phyloP scores from a whole-genome alignment of 768 basidiomycete species.

The Cytidiella melzeri region DNA sequence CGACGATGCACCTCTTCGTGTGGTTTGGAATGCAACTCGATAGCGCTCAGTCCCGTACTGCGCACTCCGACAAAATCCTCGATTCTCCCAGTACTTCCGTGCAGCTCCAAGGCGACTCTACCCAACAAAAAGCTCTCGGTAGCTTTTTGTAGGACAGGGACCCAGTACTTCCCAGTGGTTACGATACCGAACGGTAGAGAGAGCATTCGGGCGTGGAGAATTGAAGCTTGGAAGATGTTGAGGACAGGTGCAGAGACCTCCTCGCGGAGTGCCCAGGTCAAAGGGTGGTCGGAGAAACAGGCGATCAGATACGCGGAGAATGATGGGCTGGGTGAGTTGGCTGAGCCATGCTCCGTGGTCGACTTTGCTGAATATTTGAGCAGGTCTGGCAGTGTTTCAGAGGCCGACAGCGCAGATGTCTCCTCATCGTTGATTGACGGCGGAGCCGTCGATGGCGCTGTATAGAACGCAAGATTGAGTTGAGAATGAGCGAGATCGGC shows the following conservation, averaged over 20 bases:
- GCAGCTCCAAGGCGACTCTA: slow-evolving; percentile 1
- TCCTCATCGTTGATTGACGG: slow-evolving; percentile 18
- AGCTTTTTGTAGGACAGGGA: slow-evolving; percentile 21
- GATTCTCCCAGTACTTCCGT: neutral
- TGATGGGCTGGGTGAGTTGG: neutral
- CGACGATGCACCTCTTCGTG: slow-evolving; percentile 19
- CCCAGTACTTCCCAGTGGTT: slow-evolving; percentile 32
- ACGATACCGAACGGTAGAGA: slow-evolving; percentile 29
- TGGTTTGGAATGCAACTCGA: slow-evolving; percentile 25
- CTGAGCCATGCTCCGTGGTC: slow-evolving; percentile 9
- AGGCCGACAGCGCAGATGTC: slow-evolving; percentile 16
- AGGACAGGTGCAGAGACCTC: slow-evolving; percentile 19
- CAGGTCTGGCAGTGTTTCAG: slow-evolving; percentile 7
- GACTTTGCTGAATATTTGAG: neutral
- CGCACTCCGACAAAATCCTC: slow-evolving; percentile 25
- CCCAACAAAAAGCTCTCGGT: slow-evolving; percentile 18
- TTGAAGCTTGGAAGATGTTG: slow-evolving; percentile 32
- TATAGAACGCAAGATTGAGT: slow-evolving; percentile 15
- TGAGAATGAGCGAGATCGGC: slow-evolving; percentile 11
- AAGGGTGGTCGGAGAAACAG: slow-evolving; percentile 31
- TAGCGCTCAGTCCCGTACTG: slow-evolving; percentile 29
- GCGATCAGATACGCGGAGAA: slow-evolving; percentile 21
- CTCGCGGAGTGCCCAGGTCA: slow-evolving; percentile 22
- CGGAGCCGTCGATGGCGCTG: slow-evolving; percentile 14
- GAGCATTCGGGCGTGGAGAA: slow-evolving; percentile 22